These are phyloP conservation scores for Nemania abortiva DNA, from an alignment of 2,329 filamentous ascomycete species.

Conservation along the genomic window DNA sequence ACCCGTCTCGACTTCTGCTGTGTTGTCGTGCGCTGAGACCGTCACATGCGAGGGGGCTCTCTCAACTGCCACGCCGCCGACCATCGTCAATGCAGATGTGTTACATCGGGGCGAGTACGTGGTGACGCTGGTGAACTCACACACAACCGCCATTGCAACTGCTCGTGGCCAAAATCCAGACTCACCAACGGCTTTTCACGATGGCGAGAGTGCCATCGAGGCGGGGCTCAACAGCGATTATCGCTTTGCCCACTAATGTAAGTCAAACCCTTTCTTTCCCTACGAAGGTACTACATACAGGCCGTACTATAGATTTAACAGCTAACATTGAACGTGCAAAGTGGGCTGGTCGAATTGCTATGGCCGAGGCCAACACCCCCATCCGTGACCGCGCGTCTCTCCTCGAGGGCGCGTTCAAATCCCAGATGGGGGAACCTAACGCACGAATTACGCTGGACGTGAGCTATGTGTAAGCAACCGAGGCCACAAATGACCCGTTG, in stretches of 20 bases:
- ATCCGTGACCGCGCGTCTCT: slow-evolving; percentile 39
- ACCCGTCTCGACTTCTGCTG: neutral
- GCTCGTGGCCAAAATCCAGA: slow-evolving; percentile 29
- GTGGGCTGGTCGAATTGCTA: slow-evolving; percentile 43
- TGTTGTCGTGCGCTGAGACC: no score
- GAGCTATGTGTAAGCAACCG: slow-evolving; percentile 45
- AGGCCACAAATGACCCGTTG: neutral
- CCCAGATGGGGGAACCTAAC: neutral
- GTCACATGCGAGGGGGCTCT: neutral
- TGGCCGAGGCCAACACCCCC: slow-evolving; percentile 37
- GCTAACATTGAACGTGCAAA: slow-evolving; percentile 29
- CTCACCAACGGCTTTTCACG: slow-evolving; percentile 32
- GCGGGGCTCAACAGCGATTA: slow-evolving; percentile 22
- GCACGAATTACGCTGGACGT: slow-evolving; percentile 41
- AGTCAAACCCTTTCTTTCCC: slow-evolving; percentile 20
- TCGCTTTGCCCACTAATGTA: slow-evolving; percentile 42
- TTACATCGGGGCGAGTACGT: slow-evolving; percentile 29
- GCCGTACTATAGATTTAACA: neutral
- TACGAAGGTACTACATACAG: neutral
- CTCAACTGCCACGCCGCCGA: neutral
- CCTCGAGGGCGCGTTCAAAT: slow-evolving; percentile 42
- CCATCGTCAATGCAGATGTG: neutral
- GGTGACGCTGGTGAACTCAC: slow-evolving; percentile 44
- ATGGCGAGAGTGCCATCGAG: slow-evolving; percentile 22
- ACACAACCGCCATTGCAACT: slow-evolving; percentile 41